A percentile compares a stretch with the other conserved stretches of the same genome.
Conservation (phyloP, 352 stramenopile genomes). For the Globisporangium emineosum region DNA sequence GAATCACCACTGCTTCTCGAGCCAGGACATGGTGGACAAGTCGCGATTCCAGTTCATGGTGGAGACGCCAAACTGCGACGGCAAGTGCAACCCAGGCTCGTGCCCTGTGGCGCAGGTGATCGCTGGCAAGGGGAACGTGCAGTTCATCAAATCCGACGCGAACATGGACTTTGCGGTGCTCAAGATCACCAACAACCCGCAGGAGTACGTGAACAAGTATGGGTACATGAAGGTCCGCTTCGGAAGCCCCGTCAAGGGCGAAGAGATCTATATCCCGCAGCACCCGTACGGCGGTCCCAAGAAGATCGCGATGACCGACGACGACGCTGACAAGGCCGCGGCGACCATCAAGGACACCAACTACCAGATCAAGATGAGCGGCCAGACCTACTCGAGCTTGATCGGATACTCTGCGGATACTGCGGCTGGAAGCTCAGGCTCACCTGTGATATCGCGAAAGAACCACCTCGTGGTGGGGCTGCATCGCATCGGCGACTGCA, state of each 20-base stretch:
- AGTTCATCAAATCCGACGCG: slow-evolving; percentile 57
- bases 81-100: slow-evolving; percentile 22
- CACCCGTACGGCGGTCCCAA: slow-evolving; percentile 60
- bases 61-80: slow-evolving; percentile 19
- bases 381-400: slow-evolving; percentile 20
- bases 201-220: slow-evolving; percentile 37
- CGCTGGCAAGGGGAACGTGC: slow-evolving; percentile 35
- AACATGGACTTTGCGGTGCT: slow-evolving; percentile 54
- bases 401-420: slow-evolving; percentile 38
- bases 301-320: slow-evolving; percentile 53
- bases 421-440: slow-evolving; percentile 31
- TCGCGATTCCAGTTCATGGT: slow-evolving; percentile 29
- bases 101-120: slow-evolving; percentile 35
- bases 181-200: slow-evolving; percentile 39
- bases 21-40: slow-evolving; percentile 30
- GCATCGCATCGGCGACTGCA: slow-evolving; percentile 38
- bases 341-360: slow-evolving; percentile 35
- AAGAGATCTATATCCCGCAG: slow-evolving; percentile 74
- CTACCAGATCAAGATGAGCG: slow-evolving; percentile 29
- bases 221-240: slow-evolving; percentile 64
- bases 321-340: slow-evolving; percentile 31
- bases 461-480: slow-evolving; percentile 32
- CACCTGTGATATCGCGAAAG: slow-evolving; percentile 22
- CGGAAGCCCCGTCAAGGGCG: slow-evolving; percentile 35
- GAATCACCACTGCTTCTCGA: slow-evolving; percentile 41